These are phyloP conservation scores for Candida succiphila DNA, from an alignment of 805 yeast species.

Conservation along the genomic window DNA sequence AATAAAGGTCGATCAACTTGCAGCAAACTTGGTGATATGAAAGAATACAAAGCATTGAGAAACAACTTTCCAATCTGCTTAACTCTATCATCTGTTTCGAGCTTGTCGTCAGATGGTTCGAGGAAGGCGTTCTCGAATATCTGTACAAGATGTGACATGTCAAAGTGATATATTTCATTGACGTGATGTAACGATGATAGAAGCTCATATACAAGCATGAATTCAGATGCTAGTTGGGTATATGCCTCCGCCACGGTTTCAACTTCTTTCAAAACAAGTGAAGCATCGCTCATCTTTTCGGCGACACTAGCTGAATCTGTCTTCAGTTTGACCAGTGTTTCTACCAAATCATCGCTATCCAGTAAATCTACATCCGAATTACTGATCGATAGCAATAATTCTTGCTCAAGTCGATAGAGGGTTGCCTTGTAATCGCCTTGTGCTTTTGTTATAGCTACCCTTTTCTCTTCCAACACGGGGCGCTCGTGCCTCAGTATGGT, in stretches of 20 bases:
- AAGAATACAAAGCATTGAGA: too few species aligned
- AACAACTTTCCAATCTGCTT: constrained; percentile 13
- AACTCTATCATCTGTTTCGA: neutral
- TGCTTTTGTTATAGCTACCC: constrained; percentile 41
- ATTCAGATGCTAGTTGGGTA: constrained; percentile 43
- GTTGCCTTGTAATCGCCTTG: constrained; percentile 51
- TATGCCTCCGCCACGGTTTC: constrained; percentile 35
- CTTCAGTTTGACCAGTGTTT: constrained; percentile 57
- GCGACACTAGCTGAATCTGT: constrained; percentile 46
- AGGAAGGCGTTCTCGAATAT: constrained; percentile 17
- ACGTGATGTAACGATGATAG: constrained; percentile 31
- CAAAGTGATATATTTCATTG: constrained; percentile 50
- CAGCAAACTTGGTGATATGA: too few species aligned
- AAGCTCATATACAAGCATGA: constrained; percentile 39
- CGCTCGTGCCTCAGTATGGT: constrained; percentile 39
- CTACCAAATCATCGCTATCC: constrained; percentile 53
- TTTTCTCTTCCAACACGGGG: constrained; percentile 58
- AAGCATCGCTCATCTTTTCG: constrained; percentile 43
- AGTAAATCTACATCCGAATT: constrained; percentile 51
- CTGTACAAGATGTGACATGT: constrained; percentile 33
- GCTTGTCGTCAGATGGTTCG: neutral
- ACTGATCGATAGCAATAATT: constrained; percentile 47
- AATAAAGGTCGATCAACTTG: constrained; percentile 35
- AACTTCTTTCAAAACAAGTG: constrained; percentile 42
- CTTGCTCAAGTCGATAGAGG: constrained; percentile 46